Conservation (phyloP, 2,329 filamentous ascomycete species). For the Colletotrichum liaoningense region DNA sequence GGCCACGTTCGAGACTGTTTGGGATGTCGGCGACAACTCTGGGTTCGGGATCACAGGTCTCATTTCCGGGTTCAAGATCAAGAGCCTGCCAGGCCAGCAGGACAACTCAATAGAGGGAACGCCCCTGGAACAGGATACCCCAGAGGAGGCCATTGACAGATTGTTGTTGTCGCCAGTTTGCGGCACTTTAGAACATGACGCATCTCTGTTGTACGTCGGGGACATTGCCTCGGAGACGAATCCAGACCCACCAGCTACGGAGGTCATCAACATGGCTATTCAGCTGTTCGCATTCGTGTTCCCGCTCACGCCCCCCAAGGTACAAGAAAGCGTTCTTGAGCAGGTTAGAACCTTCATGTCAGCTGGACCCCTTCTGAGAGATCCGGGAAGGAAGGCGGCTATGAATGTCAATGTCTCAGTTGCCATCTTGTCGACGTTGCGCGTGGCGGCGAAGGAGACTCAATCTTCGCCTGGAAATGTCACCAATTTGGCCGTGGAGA, state of each 20-base stretch:
- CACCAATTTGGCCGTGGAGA: slow-evolving; percentile 81
- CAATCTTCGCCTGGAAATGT: slow-evolving; percentile 78
- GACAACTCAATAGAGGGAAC: slow-evolving; percentile 58
- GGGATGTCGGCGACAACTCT: slow-evolving; percentile 94
- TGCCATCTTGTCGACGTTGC: slow-evolving; percentile 82
- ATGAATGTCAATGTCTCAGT: slow-evolving; percentile 91
- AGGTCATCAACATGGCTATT: slow-evolving; percentile 94
- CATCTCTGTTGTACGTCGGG: slow-evolving; percentile 79
- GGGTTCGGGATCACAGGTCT: slow-evolving; percentile 94
- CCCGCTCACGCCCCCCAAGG: slow-evolving; percentile 87
- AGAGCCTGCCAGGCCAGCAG: slow-evolving; percentile 76
- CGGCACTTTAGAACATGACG: slow-evolving; percentile 89
- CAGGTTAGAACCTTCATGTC: slow-evolving; percentile 93
- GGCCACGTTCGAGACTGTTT: slow-evolving; percentile 90
- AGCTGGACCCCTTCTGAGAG: slow-evolving; percentile 81
- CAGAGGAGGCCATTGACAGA: slow-evolving; percentile 73
- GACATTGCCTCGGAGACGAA: slow-evolving; percentile 54
- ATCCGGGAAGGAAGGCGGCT: slow-evolving; percentile 88
- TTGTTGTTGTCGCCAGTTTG: slow-evolving; percentile 79
- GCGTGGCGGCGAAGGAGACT: slow-evolving; percentile 86
- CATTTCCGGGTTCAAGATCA: slow-evolving; percentile 80
- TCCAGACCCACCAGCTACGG: slow-evolving; percentile 87
- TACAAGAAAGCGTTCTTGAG: slow-evolving; percentile 96
- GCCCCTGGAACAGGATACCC: slow-evolving; percentile 64
- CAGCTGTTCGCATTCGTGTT: slow-evolving; percentile 92